These are phyloP conservation scores for Sechiopsis laciniata DNA, from an alignment of 306 rosid species.

Conservation along the genomic window DNA sequence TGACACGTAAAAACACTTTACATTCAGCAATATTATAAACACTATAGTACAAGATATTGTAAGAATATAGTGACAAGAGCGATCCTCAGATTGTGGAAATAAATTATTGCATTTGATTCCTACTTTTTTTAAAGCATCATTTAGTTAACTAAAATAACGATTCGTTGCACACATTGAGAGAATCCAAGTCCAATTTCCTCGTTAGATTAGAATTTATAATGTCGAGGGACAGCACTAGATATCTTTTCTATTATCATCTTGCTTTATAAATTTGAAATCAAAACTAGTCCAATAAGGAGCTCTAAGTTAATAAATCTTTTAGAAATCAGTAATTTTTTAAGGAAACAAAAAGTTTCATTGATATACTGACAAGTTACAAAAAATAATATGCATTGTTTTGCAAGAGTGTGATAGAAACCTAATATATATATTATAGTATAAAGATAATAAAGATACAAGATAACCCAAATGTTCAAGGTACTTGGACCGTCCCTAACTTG, in stretches of 20 bases:
- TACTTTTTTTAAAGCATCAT: background rate
- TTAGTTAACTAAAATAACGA: background rate
- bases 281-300: background rate
- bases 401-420: background rate
- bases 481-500: no score
- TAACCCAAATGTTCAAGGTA: no score
- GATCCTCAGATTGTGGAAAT: conserved; percentile 6
- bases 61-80: background rate
- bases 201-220: background rate
- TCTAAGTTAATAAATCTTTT: background rate
- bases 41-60: background rate
- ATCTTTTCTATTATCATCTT: background rate
- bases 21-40: background rate
- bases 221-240: background rate
- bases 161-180: background rate
- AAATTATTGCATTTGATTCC: background rate
- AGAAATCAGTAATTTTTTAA: background rate
- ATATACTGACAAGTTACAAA: background rate
- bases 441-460: no score
- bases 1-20: background rate
- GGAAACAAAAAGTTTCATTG: background rate
- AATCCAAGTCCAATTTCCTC: conserved; percentile 6
- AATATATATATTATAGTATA: no score
- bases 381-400: background rate
- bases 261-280: background rate